A percentile compares a stretch with the other conserved stretches of the same genome.
Conservation (phyloP, 257 asterid species). For the Solanum commersonii region DNA sequence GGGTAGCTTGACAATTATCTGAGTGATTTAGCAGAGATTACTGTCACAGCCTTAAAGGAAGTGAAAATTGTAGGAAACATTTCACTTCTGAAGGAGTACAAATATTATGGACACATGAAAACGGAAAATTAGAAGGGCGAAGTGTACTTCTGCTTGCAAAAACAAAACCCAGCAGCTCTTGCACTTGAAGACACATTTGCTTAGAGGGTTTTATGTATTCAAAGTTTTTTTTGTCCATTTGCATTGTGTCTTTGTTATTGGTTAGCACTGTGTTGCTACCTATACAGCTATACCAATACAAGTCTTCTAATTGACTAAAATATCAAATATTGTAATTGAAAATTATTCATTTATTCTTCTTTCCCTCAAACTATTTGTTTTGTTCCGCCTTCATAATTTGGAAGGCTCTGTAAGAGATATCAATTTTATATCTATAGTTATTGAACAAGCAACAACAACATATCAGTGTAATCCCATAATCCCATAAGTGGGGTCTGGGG, state of each 20-base stretch:
- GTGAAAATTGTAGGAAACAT: background rate
- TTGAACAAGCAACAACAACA: background rate
- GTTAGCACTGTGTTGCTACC: background rate
- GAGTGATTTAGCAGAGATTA: background rate
- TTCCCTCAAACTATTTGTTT: background rate
- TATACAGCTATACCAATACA: background rate
- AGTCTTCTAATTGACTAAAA: background rate
- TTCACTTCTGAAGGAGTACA: background rate
- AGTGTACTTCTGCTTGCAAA: background rate
- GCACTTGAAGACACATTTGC: background rate
- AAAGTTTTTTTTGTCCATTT: background rate
- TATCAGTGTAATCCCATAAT: background rate
- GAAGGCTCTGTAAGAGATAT: background rate
- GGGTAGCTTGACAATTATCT: background rate
- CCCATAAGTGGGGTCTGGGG: background rate
- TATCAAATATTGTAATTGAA: background rate
- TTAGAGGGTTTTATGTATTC: background rate
- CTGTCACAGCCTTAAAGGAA: background rate
- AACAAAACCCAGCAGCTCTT: background rate
- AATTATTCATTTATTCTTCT: background rate
- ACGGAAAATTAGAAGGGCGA: background rate
- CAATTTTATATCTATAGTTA: background rate
- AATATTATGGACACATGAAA: background rate
- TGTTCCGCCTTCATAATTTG: background rate
- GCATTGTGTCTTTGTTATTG: background rate